These are phyloP conservation scores for Cercospora beticola DNA, from an alignment of 2,329 filamentous ascomycete genomes.

Conservation along the genomic window DNA sequence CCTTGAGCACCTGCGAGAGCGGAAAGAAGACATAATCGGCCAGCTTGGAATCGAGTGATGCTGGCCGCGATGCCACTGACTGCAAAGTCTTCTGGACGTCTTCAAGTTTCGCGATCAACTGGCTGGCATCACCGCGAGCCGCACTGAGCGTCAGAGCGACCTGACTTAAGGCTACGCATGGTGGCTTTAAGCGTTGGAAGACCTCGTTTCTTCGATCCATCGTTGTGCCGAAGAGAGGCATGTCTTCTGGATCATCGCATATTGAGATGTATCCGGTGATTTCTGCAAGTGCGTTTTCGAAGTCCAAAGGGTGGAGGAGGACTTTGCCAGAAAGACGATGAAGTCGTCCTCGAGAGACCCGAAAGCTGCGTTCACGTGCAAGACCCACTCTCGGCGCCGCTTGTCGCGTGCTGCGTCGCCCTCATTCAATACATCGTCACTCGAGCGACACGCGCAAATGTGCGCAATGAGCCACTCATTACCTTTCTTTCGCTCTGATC, in stretches of 20 bases:
- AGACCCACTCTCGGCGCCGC: conserved; percentile 5
- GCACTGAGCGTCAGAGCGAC: conserved; percentile 53
- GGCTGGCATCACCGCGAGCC: conserved; percentile 41
- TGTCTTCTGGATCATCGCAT: conserved; percentile 8
- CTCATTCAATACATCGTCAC: neutral
- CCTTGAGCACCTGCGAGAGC: conserved; percentile 79
- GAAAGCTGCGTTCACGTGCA: neutral
- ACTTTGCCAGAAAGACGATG: neutral
- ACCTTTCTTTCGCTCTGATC: neutral
- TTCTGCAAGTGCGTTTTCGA: neutral
- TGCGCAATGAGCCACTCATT: conserved; percentile 1
- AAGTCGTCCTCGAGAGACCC: neutral
- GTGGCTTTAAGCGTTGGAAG: conserved; percentile 56
- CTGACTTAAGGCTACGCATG: conserved; percentile 60
- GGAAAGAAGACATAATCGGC: conserved; percentile 96
- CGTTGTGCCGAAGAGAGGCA: conserved; percentile 23
- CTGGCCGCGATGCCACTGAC: conserved; percentile 34
- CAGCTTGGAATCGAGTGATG: conserved; percentile 70
- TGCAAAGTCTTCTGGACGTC: conserved; percentile 46
- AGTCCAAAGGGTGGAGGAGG: neutral
- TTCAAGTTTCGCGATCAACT: conserved; percentile 52
- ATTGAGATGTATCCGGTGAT: neutral
- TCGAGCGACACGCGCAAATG: neutral
- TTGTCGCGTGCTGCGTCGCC: conserved; percentile 4
- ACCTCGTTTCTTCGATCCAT: conserved; percentile 39